Evolutionary conservation across 306 rosid genomes (phyloP), one percentile per base, ranked within the genome.

Genomic region (Trifolium fragiferum): DNA sequence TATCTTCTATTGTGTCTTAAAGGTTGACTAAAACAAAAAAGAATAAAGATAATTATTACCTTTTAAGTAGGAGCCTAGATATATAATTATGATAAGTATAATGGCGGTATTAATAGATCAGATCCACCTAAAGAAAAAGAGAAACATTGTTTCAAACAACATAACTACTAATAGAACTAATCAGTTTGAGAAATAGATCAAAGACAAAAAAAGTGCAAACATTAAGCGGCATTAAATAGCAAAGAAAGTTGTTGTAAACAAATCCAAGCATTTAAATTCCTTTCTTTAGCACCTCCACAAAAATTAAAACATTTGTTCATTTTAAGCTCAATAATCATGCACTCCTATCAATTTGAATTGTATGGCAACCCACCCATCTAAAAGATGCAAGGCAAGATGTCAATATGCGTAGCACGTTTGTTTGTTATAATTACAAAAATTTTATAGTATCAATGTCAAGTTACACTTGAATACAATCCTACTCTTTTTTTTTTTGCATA

Each of bases 1-100:
- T 66, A 57, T 67, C 98, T 70, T 86, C 92, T 54, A 10, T 59
- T 63, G 54, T 67, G n/a, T 37, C 72, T 16, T 32, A 69, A 59
- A 41, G 10, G 46, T 50, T 16, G 27, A 21, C 85, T 77, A 68
- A 37, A 66, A 41, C 23, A n/a, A n/a, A n/a, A n/a, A n/a, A n/a
- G 11, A 19, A 74, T 20, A 8, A 1, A 74, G 46, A 74, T 47
- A 19, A 20, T 12, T 55, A 54, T n/a, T 16, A 68, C 69, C 13
- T 21, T 77, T 20, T 12, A 32, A 20, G 58, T 68, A 61, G 81
- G 47, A 61, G 2, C 25, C 25, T 23, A 70, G 55, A 35, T 58
- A 77, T 8, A 13, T 20, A 50, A 68, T 43, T 30, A 76, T 57
- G 20, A 77, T 23, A 47, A 60, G 13, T 44, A 47, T n/a, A n/a